Conservation (phyloP, 345 rosid species). For the Gossypium longicalyx region DNA sequence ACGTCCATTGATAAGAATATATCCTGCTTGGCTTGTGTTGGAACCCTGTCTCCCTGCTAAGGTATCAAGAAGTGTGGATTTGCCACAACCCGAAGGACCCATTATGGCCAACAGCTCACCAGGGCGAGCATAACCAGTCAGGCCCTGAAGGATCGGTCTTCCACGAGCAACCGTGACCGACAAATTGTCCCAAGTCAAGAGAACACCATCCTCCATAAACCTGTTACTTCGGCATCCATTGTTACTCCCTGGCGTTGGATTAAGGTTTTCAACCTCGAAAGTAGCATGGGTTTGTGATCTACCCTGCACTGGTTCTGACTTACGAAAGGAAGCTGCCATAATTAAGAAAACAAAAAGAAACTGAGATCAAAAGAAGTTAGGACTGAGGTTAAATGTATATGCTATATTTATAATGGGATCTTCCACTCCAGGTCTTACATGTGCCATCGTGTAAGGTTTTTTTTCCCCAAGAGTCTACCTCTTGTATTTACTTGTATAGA, state of each 20-base stretch:
- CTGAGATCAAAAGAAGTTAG: not conserved
- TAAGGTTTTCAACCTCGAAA: conserved; percentile 8
- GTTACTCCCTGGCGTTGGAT: not conserved
- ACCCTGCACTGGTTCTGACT: not conserved
- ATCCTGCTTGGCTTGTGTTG: conserved; percentile 36
- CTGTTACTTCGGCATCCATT: not conserved
- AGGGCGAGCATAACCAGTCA: conserved; percentile 44
- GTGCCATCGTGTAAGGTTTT: no score
- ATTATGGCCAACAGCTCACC: conserved; percentile 47
- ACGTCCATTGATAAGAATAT: conserved; percentile 46
- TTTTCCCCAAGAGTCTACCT: no score
- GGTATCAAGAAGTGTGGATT: conserved; percentile 40
- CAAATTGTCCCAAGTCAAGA: conserved; percentile 40
- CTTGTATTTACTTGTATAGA: no score
- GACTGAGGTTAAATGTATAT: not conserved
- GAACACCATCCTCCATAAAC: conserved; percentile 13
- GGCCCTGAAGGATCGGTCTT: conserved; percentile 32
- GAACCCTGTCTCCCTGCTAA: conserved; percentile 47
- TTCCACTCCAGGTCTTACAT: no score
- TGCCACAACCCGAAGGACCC: conserved; percentile 67
- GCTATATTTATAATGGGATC: not conserved
- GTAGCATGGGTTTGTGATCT: not conserved
- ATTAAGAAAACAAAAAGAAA: not conserved
- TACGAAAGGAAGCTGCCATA: not conserved
- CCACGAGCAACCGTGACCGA: conserved; percentile 31